Conservation (phyloP, 805 yeast species). For the Metschnikowia proteae region DNA sequence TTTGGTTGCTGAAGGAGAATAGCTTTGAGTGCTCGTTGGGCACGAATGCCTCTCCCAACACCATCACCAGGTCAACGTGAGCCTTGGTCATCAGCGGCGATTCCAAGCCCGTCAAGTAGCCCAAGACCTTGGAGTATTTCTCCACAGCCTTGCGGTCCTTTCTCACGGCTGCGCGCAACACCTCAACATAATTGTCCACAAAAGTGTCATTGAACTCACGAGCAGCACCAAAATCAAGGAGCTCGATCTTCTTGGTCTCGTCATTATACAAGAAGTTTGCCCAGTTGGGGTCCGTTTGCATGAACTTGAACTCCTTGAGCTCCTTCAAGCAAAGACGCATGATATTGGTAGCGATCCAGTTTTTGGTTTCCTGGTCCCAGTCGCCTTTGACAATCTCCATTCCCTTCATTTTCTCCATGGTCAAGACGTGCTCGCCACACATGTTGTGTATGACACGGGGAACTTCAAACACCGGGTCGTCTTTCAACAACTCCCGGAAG, state of each 20-base stretch:
- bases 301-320: conserved; percentile 77
- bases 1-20: conserved; percentile 78
- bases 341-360: conserved; percentile 80
- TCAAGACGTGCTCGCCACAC: conserved; percentile 78
- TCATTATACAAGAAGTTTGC: conserved; percentile 88
- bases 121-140: conserved; percentile 64
- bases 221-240: conserved; percentile 94
- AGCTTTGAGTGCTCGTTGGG: conserved; percentile 46
- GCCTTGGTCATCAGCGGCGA: conserved; percentile 84
- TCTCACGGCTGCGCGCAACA: conserved; percentile 70
- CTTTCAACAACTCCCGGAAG: conserved; percentile 53
- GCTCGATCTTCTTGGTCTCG: conserved; percentile 67
- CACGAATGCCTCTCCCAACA: conserved; percentile 88
- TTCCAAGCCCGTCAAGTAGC: conserved; percentile 90
- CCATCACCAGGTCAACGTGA: conserved; percentile 85
- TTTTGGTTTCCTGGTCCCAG: conserved; percentile 66
- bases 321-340: conserved; percentile 86
- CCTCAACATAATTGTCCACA: conserved; percentile 60
- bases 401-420: conserved; percentile 89
- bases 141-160: conserved; percentile 64
- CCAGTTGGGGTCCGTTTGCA: conserved; percentile 99
- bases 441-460: conserved; percentile 76
- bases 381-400: conserved; percentile 73
- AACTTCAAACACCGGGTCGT: conserved; percentile 63
- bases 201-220: conserved; percentile 71